These are phyloP conservation scores for Mucor sp. DNA, from an alignment of 371 early-diverging fungal genomes.

Conservation along the genomic window DNA sequence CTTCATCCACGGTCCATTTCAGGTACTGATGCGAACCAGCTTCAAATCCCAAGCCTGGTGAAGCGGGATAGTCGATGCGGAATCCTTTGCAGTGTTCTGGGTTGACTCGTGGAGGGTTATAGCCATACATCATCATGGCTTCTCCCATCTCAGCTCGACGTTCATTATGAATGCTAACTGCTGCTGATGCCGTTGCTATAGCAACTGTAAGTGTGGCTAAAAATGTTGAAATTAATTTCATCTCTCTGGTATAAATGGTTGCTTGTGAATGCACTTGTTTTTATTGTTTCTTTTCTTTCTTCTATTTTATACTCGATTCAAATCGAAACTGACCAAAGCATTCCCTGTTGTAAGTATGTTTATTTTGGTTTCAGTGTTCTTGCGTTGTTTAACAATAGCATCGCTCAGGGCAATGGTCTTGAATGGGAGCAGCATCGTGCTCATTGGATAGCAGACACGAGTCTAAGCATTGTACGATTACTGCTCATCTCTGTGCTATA, in stretches of 20 bases:
- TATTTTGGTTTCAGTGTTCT: neutral
- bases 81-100: constrained; percentile 49
- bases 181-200: neutral
- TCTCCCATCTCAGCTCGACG: constrained; percentile 38
- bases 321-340: neutral
- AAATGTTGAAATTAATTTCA: neutral
- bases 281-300: neutral
- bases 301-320: constrained; percentile 7
- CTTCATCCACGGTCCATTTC: constrained; percentile 31
- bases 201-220: neutral
- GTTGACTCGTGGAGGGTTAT: constrained; percentile 53
- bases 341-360: neutral
- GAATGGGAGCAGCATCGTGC: neutral
- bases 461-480: neutral
- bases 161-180: neutral
- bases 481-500: neutral
- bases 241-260: neutral
- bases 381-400: neutral
- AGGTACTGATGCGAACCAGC: constrained; percentile 24
- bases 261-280: neutral
- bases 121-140: constrained; percentile 43
- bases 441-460: neutral
- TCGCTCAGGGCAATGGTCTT: neutral
- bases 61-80: constrained; percentile 29
- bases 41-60: constrained; percentile 28